Conservation (phyloP, 23 red algal species). For the Chondrus crispus region DNA sequence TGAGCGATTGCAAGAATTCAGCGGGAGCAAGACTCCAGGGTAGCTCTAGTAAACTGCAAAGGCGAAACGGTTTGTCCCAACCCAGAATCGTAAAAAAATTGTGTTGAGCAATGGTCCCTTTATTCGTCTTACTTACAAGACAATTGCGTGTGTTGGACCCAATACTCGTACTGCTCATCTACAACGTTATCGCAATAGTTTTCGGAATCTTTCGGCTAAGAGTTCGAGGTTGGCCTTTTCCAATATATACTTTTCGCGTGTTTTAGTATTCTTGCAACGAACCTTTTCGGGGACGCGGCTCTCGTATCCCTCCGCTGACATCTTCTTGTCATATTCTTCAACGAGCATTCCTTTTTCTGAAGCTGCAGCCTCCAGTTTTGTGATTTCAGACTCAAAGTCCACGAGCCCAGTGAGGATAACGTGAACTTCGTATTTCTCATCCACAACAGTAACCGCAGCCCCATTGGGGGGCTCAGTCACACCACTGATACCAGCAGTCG, state of each 20-base stretch:
- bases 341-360: conserved; percentile 63
- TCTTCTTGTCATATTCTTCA: conserved; percentile 70
- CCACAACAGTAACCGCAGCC: conserved; percentile 72
- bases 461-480: conserved; percentile 37
- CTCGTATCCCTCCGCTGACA: conserved; percentile 56
- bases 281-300: conserved; percentile 70
- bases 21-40: not conserved
- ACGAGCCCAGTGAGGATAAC: conserved; percentile 73
- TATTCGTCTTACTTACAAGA: no score
- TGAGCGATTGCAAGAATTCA: not conserved
- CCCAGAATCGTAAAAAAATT: no score
- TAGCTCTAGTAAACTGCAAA: not conserved
- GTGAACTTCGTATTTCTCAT: conserved; percentile 61
- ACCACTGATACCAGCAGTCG: conserved; percentile 12
- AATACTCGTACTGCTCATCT: no score
- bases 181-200: not conserved
- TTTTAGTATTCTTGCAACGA: conserved; percentile 36
- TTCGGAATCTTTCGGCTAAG: conserved; percentile 41
- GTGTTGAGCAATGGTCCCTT: no score
- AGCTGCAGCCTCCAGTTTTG: conserved; percentile 72
- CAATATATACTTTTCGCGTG: conserved; percentile 33
- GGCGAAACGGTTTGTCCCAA: no score
- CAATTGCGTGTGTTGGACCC: no score
- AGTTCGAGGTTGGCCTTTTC: conserved; percentile 38
- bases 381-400: conserved; percentile 80